A percentile compares a stretch with the other conserved stretches of the same genome.
Evolutionary conservation across 805 yeast species (phyloP).

Genomic region (Groenewaldozyma tartarivorans): DNA sequence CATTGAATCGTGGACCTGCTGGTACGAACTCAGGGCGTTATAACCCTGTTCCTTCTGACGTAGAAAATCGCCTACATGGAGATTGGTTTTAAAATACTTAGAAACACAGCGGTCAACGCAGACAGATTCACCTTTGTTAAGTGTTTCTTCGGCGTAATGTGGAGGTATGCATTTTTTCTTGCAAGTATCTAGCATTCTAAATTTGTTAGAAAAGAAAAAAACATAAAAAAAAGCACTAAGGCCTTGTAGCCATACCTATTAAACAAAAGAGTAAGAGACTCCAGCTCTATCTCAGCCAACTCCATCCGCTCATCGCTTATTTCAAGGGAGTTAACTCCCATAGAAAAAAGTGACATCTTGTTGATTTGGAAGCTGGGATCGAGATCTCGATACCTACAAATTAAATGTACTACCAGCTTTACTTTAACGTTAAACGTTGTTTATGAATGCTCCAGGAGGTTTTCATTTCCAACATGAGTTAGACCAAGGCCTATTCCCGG

Average conservation of each 20-base stretch:
- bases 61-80: slow-evolving; percentile 25
- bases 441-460: background rate
- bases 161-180: slow-evolving; percentile 69
- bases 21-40: slow-evolving; percentile 4
- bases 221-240: background rate
- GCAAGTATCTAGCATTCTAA: slow-evolving; percentile 52
- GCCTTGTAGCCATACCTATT: slow-evolving; percentile 17
- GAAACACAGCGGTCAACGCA: slow-evolving; percentile 83
- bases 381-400: no score
- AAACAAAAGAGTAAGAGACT: slow-evolving; percentile 24
- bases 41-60: slow-evolving; percentile 12
- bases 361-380: background rate
- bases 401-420: no score
- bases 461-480: background rate
- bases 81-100: slow-evolving; percentile 70
- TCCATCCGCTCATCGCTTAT: slow-evolving; percentile 23
- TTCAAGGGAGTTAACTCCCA: slow-evolving; percentile 24
- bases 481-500: no score
- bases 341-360: slow-evolving; percentile 27
- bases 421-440: background rate
- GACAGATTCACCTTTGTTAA: slow-evolving; percentile 72
- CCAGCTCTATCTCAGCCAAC: slow-evolving; percentile 28
- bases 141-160: slow-evolving; percentile 78
- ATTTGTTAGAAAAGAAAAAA: no score
- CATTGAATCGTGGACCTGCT: no score